A percentile compares a stretch with the other conserved stretches of the same genome.
phyloP scores from a whole-genome alignment of 441 rosid genomes.

The Erodium texanum region DNA sequence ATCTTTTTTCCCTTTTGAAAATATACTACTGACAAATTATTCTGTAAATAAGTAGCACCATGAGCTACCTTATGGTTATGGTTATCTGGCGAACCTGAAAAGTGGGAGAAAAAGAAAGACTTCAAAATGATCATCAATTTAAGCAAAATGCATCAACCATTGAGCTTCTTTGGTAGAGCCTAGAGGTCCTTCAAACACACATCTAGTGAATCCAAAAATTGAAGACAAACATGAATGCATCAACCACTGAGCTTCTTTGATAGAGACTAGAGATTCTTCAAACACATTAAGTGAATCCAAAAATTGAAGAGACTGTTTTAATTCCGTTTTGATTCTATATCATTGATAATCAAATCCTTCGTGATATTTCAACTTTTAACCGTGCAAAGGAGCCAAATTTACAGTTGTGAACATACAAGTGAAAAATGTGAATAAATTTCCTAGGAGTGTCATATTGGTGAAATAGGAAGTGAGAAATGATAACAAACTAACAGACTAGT shows the following conservation, averaged over 20 bases:
- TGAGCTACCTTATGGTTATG: slow-evolving; percentile 20
- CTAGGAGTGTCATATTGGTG: too few species aligned
- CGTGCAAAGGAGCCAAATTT: too few species aligned
- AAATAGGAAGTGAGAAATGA: background rate
- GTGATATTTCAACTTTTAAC: too few species aligned
- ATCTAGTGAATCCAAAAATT: too few species aligned
- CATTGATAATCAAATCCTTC: background rate
- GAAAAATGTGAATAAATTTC: too few species aligned
- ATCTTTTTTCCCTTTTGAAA: background rate
- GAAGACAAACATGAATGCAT: background rate
- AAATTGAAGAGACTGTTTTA: too few species aligned
- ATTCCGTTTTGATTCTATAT: background rate
- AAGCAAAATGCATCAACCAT: background rate
- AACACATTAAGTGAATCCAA: too few species aligned
- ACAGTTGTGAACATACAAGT: too few species aligned
- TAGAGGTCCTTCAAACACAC: too few species aligned
- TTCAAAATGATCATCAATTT: background rate
- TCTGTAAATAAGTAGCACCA: background rate
- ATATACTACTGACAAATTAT: background rate
- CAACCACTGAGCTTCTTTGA: background rate
- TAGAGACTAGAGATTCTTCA: too few species aligned
- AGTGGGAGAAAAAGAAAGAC: background rate
- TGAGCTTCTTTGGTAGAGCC: background rate
- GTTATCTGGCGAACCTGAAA: slow-evolving; percentile 24
- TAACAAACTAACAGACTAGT: background rate